Evolutionary conservation across 2,329 filamentous ascomycete species (phyloP).

Genomic region (Fusarium ambrosium): DNA sequence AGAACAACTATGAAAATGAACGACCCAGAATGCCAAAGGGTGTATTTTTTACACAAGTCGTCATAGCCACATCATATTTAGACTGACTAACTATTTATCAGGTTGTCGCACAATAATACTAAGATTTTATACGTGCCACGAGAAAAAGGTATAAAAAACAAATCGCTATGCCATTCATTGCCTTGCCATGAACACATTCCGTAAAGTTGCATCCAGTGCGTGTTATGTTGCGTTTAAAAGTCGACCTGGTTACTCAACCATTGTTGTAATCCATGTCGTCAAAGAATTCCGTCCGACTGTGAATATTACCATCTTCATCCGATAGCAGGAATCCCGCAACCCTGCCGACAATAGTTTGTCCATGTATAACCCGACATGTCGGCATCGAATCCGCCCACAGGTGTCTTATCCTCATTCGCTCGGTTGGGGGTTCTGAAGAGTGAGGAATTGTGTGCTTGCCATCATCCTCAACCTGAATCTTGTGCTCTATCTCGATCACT

Average conservation of each 20-base stretch:
- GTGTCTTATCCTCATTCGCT: constrained; percentile 3
- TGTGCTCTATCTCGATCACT: background rate
- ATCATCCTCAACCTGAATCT: background rate
- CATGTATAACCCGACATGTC: background rate
- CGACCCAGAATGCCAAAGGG: background rate
- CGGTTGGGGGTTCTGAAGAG: background rate
- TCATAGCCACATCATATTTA: background rate
- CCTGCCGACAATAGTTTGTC: background rate
- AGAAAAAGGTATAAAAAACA: background rate
- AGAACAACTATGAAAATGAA: no score
- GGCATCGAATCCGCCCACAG: background rate
- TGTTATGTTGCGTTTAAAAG: background rate
- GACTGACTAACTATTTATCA: no score
- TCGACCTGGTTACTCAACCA: background rate
- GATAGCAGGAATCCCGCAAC: background rate
- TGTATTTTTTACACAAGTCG: background rate
- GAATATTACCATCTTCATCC: background rate
- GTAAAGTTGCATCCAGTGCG: background rate
- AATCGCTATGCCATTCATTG: background rate
- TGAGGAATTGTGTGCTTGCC: background rate
- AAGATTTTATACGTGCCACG: background rate
- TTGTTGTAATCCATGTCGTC: background rate
- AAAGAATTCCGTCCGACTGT: background rate
- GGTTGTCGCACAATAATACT: background rate
- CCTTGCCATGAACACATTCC: background rate